phyloP scores from a whole-genome alignment of 108 stramenopile genomes.

The Cyclostephanos tholiformis region DNA sequence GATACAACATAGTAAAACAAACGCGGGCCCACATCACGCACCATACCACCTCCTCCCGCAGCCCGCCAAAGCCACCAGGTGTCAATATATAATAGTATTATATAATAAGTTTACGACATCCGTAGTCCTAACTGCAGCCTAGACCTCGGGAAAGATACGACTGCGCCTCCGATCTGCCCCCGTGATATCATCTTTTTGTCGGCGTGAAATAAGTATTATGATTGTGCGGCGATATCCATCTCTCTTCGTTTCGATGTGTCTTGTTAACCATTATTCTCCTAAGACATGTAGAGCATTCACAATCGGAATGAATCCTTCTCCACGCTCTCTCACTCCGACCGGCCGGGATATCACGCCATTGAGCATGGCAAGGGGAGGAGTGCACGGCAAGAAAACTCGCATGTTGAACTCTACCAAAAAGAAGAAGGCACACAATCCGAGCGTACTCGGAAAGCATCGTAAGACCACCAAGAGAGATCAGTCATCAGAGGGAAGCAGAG shows the following conservation, averaged over 20 bases:
- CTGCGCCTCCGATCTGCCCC: too few species aligned
- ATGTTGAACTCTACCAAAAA: constrained; percentile 35
- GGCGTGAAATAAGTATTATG: background rate
- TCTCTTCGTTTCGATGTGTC: background rate
- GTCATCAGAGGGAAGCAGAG: constrained; percentile 8
- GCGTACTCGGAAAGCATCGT: constrained; percentile 36
- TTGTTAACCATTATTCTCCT: constrained; percentile 10
- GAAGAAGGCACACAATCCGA: constrained; percentile 38
- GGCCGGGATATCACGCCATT: constrained; percentile 4
- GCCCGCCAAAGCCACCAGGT: too few species aligned
- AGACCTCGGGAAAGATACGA: too few species aligned
- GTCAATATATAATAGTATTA: too few species aligned
- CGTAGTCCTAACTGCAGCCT: too few species aligned
- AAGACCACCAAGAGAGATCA: constrained; percentile 46
- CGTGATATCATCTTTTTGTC: background rate
- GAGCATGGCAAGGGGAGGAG: constrained; percentile 41
- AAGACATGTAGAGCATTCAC: constrained; percentile 18
- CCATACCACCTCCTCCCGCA: too few species aligned
- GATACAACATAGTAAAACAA: too few species aligned
- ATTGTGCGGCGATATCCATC: background rate
- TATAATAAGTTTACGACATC: too few species aligned
- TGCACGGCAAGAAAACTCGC: constrained; percentile 45
- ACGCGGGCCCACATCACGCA: too few species aligned
- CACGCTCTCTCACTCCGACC: background rate
- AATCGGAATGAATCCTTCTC: background rate